Evolutionary conservation across 306 rosid genomes (phyloP).

Genomic region (Coriaria nepalensis): DNA sequence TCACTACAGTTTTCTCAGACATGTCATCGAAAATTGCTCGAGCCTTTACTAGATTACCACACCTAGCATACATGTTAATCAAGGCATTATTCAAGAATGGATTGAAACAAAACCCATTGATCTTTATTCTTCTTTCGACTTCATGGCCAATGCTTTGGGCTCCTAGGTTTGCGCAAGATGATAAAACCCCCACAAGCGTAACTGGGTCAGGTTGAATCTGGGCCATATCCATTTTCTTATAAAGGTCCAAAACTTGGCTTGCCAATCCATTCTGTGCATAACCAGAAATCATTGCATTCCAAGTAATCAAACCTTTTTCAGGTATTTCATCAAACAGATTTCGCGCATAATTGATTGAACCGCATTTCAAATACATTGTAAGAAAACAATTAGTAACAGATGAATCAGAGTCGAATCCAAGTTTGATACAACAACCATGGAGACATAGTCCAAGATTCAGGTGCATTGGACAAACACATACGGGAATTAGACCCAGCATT

Average conservation of each 20-base stretch:
- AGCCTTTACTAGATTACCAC: constrained; percentile 41
- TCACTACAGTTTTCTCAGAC: constrained; percentile 28
- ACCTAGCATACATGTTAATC: constrained; percentile 37
- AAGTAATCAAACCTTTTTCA: constrained; percentile 56
- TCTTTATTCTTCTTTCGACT: constrained; percentile 19
- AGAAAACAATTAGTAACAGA: constrained; percentile 60
- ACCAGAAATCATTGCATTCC: constrained; percentile 92
- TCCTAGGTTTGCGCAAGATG: constrained; percentile 38
- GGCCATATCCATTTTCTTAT: constrained; percentile 21
- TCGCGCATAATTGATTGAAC: constrained; percentile 37
- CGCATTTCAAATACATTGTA: constrained; percentile 69
- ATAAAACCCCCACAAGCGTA: constrained; percentile 38
- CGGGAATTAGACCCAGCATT: constrained; percentile 54
- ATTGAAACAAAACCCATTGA: constrained; percentile 22
- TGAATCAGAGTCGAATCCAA: constrained; percentile 34
- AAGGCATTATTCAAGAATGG: constrained; percentile 29
- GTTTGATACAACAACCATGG: constrained; percentile 33
- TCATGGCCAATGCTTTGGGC: constrained; percentile 25
- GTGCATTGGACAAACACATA: constrained; percentile 26
- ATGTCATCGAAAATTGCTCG: constrained; percentile 21
- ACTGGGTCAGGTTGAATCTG: constrained; percentile 29
- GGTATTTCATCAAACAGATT: constrained; percentile 44
- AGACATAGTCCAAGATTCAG: constrained; percentile 39
- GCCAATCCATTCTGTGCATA: constrained; percentile 70
- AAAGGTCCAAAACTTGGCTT: constrained; percentile 50